Evolutionary conservation across 2,329 filamentous ascomycete genomes (phyloP).

Genomic region (Ophiostoma montium): DNA sequence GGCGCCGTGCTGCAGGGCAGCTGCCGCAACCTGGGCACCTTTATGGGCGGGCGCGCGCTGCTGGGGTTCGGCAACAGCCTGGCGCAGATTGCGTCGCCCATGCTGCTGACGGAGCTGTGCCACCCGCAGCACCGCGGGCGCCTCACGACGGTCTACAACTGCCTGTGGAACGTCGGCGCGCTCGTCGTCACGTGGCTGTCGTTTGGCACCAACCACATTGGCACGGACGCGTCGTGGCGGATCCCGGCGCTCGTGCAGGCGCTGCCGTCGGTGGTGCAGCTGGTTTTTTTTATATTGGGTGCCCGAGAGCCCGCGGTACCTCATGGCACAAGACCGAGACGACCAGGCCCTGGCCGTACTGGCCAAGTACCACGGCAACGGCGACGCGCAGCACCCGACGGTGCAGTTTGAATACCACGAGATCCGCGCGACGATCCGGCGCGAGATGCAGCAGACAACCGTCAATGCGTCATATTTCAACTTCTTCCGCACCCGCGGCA

Average conservation of each 20-base stretch:
- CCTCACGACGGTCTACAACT: slow-evolving; percentile 65
- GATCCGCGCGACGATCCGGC: slow-evolving; percentile 20
- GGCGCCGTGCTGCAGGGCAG: slow-evolving; percentile 26
- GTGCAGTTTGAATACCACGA: slow-evolving; percentile 12
- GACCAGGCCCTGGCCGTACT: slow-evolving; percentile 26
- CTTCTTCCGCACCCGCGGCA: slow-evolving; percentile 11
- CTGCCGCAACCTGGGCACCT: slow-evolving; percentile 21
- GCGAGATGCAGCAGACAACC: slow-evolving; percentile 17
- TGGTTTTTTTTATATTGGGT: slow-evolving; percentile 8
- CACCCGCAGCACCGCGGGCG: slow-evolving; percentile 66
- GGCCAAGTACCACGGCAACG: slow-evolving; percentile 11
- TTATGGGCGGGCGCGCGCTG: slow-evolving; percentile 58
- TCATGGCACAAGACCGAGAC: slow-evolving; percentile 11
- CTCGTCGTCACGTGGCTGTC: slow-evolving; percentile 61
- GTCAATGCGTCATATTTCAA: slow-evolving; percentile 3
- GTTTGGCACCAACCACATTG: slow-evolving; percentile 37
- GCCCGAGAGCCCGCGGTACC: slow-evolving; percentile 11
- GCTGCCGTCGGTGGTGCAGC: slow-evolving; percentile 9
- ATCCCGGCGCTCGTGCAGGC: slow-evolving; percentile 32
- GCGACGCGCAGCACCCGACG: slow-evolving; percentile 5
- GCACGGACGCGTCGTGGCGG: slow-evolving; percentile 18
- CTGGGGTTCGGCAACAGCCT: slow-evolving; percentile 48
- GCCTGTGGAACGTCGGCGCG: slow-evolving; percentile 67
- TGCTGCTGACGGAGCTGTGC: slow-evolving; percentile 41
- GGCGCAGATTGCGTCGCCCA: slow-evolving; percentile 19